Evolutionary conservation across 148 eudicot species (phyloP).

Genomic region (Amaranthus cruentus): DNA sequence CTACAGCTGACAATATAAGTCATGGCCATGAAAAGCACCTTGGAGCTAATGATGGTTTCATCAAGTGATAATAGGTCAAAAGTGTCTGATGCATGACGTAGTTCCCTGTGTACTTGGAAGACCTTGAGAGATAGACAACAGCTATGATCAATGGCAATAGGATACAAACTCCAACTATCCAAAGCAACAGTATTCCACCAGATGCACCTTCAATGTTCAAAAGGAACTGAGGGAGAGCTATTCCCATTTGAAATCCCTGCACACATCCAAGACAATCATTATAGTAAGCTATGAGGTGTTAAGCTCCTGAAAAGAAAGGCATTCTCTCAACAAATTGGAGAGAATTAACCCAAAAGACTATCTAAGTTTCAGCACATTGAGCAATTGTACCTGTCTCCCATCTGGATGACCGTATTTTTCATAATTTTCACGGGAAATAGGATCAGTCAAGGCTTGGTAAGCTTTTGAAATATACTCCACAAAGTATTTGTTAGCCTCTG

Average conservation of each 20-base stretch:
- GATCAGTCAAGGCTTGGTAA: slow-evolving; percentile 93
- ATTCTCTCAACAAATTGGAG: background rate
- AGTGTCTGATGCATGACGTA: slow-evolving; percentile 82
- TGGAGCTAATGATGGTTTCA: slow-evolving; percentile 92
- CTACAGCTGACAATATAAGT: background rate
- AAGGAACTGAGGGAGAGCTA: slow-evolving; percentile 86
- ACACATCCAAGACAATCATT: slow-evolving; percentile 17
- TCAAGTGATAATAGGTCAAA: slow-evolving; percentile 57
- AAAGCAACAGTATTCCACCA: slow-evolving; percentile 65
- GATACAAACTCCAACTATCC: slow-evolving; percentile 87
- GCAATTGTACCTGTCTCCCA: slow-evolving; percentile 78
- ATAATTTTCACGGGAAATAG: slow-evolving; percentile 82
- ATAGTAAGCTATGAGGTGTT: slow-evolving; percentile 5
- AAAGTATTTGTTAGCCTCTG: slow-evolving; percentile 86
- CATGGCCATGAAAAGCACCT: slow-evolving; percentile 40
- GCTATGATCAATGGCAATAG: slow-evolving; percentile 76
- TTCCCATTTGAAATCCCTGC: slow-evolving; percentile 97
- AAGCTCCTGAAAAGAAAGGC: background rate
- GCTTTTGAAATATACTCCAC: slow-evolving; percentile 91
- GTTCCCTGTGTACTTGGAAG: slow-evolving; percentile 81
- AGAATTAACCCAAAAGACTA: background rate
- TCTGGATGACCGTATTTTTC: slow-evolving; percentile 99
- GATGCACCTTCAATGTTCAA: slow-evolving; percentile 78
- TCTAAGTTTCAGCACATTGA: background rate
- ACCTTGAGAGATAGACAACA: slow-evolving; percentile 67